These are phyloP conservation scores for Rhodomyrtus psidioides DNA, from an alignment of 441 rosid genomes.

Conservation along the genomic window DNA sequence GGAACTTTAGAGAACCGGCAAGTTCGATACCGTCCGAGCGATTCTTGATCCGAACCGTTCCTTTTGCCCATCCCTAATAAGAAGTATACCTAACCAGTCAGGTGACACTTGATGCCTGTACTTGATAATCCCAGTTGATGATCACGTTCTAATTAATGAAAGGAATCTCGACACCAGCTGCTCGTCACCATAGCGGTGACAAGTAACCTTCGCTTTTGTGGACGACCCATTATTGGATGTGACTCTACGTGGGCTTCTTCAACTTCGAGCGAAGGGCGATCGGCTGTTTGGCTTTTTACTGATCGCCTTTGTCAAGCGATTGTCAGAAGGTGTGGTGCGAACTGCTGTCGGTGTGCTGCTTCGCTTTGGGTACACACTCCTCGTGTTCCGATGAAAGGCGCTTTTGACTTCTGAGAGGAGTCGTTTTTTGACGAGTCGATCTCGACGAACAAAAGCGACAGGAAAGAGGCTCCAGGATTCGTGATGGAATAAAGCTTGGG, in stretches of 20 bases:
- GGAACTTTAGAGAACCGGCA: rapidly evolving
- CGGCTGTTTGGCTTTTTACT: not conserved
- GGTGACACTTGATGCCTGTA: not conserved
- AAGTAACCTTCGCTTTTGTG: not conserved
- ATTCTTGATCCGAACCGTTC: no score
- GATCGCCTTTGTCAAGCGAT: not conserved
- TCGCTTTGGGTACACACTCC: not conserved
- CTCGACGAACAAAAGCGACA: not conserved
- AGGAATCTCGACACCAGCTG: rapidly evolving
- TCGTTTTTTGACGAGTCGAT: not conserved
- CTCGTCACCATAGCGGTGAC: not conserved
- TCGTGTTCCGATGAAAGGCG: not conserved
- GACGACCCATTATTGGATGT: not conserved
- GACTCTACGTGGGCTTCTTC: not conserved
- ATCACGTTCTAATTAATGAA: not conserved
- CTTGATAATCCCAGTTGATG: rapidly evolving
- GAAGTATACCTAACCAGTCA: rapidly evolving
- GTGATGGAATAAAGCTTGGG: not conserved
- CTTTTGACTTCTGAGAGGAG: not conserved
- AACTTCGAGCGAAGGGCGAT: not conserved
- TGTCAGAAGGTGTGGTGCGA: not conserved
- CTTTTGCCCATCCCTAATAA: no score
- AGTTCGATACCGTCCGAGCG: no score
- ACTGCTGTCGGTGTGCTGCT: not conserved
- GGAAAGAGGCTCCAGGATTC: not conserved